Conservation (phyloP, 148 eudicot genomes). For the Linanthus parryae region DNA sequence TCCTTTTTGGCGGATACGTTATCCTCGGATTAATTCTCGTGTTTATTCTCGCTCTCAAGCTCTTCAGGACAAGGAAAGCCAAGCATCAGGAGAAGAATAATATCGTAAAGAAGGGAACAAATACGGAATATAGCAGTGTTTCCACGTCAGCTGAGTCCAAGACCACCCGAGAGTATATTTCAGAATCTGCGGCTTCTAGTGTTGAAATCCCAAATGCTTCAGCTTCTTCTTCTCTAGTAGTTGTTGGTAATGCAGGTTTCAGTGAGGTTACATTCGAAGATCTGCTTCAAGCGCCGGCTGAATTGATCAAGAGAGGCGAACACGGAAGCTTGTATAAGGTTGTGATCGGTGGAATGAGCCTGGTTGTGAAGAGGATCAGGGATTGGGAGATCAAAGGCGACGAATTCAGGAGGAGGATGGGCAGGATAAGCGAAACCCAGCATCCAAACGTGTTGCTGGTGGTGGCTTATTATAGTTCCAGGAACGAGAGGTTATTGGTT, state of each 20-base stretch:
- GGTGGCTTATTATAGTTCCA: conserved; percentile 40
- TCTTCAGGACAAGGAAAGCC: conserved; percentile 9
- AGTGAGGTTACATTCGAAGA: conserved; percentile 34
- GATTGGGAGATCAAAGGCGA: conserved; percentile 35
- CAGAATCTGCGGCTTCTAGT: too few relatives aligned
- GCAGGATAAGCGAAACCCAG: conserved; percentile 23
- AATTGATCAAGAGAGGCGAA: conserved; percentile 32
- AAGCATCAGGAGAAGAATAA: background rate
- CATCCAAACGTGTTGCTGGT: conserved; percentile 34
- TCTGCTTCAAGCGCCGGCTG: conserved; percentile 40
- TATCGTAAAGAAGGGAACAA: background rate
- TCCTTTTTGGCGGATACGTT: too few relatives aligned
- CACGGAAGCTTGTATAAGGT: conserved; percentile 43
- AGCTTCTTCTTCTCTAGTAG: conserved; percentile 16
- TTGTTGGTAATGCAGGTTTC: too few relatives aligned
- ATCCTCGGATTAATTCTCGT: too few relatives aligned
- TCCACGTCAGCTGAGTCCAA: too few relatives aligned
- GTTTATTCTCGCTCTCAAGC: conserved; percentile 6
- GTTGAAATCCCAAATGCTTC: conserved; percentile 1
- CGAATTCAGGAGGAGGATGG: conserved; percentile 35
- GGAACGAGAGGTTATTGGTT: conserved; percentile 39
- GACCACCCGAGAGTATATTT: too few relatives aligned
- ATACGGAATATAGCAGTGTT: too few relatives aligned
- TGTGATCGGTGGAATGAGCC: conserved; percentile 15
- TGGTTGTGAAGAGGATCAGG: conserved; percentile 43